Evolutionary conservation across 805 yeast species (phyloP).

Genomic region (Wickerhamomyces queroliae): DNA sequence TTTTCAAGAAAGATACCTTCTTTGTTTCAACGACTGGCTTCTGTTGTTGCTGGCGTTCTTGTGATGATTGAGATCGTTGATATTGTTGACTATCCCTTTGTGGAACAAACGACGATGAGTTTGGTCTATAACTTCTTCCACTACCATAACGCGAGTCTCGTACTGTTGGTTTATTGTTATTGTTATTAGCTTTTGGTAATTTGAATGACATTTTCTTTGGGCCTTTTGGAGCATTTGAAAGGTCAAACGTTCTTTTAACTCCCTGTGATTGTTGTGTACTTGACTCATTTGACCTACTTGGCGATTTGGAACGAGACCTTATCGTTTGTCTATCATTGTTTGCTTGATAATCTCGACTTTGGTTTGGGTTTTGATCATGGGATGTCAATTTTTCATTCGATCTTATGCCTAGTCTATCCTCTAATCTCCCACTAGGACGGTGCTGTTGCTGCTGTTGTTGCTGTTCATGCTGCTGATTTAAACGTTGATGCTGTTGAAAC

Average conservation of each 20-base stretch:
- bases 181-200: conserved; percentile 8
- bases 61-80: not conserved
- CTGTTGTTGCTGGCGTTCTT: not conserved
- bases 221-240: conserved; percentile 10
- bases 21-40: too few species aligned
- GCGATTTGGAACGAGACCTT: not conserved
- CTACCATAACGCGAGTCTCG: not conserved
- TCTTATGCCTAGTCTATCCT: too few species aligned
- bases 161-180: not conserved
- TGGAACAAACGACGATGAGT: not conserved
- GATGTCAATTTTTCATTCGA: not conserved
- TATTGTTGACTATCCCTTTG: not conserved
- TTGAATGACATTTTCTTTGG: conserved; percentile 16
- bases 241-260: conserved; percentile 1
- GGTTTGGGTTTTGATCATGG: not conserved
- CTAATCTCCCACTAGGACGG: too few species aligned
- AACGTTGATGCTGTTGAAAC: too few species aligned
- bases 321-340: not conserved
- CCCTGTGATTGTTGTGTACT: not conserved
- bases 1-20: conserved; percentile 15
- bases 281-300: not conserved
- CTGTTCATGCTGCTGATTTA: too few species aligned
- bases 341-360: not conserved
- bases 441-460: too few species aligned
- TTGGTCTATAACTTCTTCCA: conserved; percentile 2